These are phyloP conservation scores for Corchorus capsularis DNA, from an alignment of 345 rosid genomes.

Conservation along the genomic window DNA sequence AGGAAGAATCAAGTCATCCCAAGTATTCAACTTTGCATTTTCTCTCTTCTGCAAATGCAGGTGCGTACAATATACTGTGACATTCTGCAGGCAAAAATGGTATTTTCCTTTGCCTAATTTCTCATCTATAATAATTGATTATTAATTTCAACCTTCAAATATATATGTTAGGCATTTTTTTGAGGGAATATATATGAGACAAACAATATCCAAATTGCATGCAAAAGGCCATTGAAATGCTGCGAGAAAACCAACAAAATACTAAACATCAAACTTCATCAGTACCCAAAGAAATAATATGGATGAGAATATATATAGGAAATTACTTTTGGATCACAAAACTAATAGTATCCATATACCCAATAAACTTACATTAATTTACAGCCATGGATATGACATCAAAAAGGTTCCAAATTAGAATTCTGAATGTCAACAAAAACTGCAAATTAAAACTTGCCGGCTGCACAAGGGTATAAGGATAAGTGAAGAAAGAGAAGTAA, in stretches of 20 bases:
- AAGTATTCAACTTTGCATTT: too few species aligned
- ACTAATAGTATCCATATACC: not conserved
- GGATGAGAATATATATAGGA: not conserved
- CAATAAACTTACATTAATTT: not conserved
- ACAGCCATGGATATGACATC: not conserved
- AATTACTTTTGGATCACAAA: not conserved
- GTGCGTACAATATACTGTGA: too few species aligned
- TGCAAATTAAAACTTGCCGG: not conserved
- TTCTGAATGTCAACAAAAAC: constrained; percentile 5
- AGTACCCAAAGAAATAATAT: not conserved
- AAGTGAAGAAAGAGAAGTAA: not conserved
- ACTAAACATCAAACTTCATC: not conserved
- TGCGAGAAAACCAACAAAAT: not conserved
- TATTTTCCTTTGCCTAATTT: not conserved
- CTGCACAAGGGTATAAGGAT: not conserved
- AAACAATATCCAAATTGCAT: not conserved
- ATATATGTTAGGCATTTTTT: not conserved
- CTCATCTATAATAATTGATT: too few species aligned
- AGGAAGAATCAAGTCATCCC: too few species aligned
- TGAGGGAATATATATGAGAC: not conserved
- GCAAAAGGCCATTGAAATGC: not conserved
- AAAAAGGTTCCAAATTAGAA: not conserved
- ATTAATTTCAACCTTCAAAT: too few species aligned
- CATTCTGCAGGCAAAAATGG: too few species aligned
- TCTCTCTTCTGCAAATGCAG: too few species aligned